Conservation (phyloP, 768 basidiomycete species). For the Rhizopogon vesiculosus region DNA sequence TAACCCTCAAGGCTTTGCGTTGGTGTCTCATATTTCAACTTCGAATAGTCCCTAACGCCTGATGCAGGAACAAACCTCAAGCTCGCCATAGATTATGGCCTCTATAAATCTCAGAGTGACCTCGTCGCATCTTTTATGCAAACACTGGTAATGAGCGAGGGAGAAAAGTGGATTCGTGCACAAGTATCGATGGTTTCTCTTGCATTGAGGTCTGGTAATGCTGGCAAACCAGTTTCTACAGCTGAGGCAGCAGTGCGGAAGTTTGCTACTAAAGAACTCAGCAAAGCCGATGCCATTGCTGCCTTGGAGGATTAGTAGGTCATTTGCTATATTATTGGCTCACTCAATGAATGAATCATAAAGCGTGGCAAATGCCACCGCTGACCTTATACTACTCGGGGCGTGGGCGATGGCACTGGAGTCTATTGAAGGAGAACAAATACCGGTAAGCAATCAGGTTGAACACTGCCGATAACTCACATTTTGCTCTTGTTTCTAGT, state of each 20-base stretch:
- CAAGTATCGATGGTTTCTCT: conserved; percentile 65
- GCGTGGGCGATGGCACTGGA: conserved; percentile 70
- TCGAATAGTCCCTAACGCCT: conserved; percentile 44
- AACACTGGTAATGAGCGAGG: conserved; percentile 95
- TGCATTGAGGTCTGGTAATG: conserved; percentile 62
- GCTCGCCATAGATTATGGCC: conserved; percentile 85
- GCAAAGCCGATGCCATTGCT: conserved; percentile 72
- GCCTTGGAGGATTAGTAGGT: conserved; percentile 87
- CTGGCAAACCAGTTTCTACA: conserved; percentile 68
- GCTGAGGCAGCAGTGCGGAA: conserved; percentile 75
- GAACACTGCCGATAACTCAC: not conserved
- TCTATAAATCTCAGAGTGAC: conserved; percentile 75
- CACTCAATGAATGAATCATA: conserved; percentile 1
- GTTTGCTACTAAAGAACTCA: conserved; percentile 85
- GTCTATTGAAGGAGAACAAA: conserved; percentile 52
- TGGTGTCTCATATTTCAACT: conserved; percentile 62
- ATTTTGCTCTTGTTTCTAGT: conserved; percentile 24
- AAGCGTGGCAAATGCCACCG: conserved; percentile 86
- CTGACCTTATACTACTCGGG: conserved; percentile 77
- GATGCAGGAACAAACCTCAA: conserved; percentile 73
- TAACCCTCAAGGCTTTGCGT: conserved; percentile 78
- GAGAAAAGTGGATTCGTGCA: conserved; percentile 81
- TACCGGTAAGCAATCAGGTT: conserved; percentile 55
- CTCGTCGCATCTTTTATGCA: conserved; percentile 92
- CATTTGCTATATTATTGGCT: not conserved